Base-by-base conservation (phyloP, 371 early-diverging fungal genomes). In the Mucor plumbeus region DNA sequence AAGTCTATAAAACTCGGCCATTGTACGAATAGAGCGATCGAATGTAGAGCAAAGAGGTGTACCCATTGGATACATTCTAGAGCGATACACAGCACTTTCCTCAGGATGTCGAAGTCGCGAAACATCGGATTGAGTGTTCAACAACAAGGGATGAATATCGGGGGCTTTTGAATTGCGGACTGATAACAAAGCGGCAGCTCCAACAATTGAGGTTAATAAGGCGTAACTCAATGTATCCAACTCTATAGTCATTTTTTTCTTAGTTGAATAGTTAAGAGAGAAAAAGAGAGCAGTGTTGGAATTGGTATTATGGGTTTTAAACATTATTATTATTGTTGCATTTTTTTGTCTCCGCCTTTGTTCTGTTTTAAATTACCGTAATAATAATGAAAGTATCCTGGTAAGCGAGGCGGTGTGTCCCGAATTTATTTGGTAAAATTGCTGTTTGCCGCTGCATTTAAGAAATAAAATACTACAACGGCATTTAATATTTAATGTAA, bases 131-230 rank as follows among this genome's bases (percentile, higher is more conserved):
- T 94, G 95, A 41, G 88, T 84, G 35, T 90, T 84, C 15, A 94
- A 84, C 19, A 90, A 71, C 21, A 92, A 80, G 19, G 94, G 94
- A 70, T 94, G 93, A 21, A 92, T 81, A 73, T 94, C 95, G 33
- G 94, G 90, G 43, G 83, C 79, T 65, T 87, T 86, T 10, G 86
- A 76, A 63, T 83, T 85, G 56, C 81, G 79, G 65, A 86, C 61
- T 4, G 84, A 84, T 39, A 81, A 33, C 4, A 81, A 56, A 10
- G 84, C 73, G 1, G 80, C 76, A 11, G 84, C 80, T 35, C 81
- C 75, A 55, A 79, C 73, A 35, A 84, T 84, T 33, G 80, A 74
- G 1, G 74, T 73, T 5, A 84, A 36, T 7, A 84, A 55, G 10
- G 78, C 64, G 39, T 81, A 81, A 63, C 82, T 81, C 41, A 81